These are phyloP conservation scores for Beauveria rudraprayagi DNA, from an alignment of 2,329 filamentous ascomycete genomes.

Conservation along the genomic window DNA sequence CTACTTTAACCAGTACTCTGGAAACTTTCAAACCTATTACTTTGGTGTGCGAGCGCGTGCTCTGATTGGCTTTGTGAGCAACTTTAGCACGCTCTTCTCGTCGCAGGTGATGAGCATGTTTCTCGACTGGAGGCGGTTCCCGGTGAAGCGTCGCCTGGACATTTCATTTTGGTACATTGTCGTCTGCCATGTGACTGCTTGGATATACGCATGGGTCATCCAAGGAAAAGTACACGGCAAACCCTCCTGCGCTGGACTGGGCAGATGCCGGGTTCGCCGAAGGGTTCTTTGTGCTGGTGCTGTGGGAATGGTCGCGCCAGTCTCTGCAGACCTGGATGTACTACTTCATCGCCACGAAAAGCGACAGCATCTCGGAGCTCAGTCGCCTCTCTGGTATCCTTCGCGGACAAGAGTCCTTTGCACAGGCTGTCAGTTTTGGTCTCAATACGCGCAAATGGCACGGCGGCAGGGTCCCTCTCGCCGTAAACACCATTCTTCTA, in stretches of 20 bases:
- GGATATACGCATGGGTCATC: conserved; percentile 45
- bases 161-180: conserved; percentile 38
- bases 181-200: conserved; percentile 36
- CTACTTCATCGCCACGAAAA: conserved; percentile 46
- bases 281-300: conserved; percentile 39
- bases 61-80: conserved; percentile 36
- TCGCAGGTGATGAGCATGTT: conserved; percentile 36
- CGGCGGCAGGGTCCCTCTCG: conserved; percentile 30
- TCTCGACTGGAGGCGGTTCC: conserved; percentile 32
- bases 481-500: conserved; percentile 30
- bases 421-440: conserved; percentile 31
- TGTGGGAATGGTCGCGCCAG: conserved; percentile 44
- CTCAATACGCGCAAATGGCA: conserved; percentile 31
- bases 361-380: conserved; percentile 47
- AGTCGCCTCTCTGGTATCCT: conserved; percentile 32
- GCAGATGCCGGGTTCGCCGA: conserved; percentile 34
- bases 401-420: conserved; percentile 33
- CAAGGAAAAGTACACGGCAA: conserved; percentile 42
- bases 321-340: conserved; percentile 49
- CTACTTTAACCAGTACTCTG: conserved; percentile 26
- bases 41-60: conserved; percentile 34
- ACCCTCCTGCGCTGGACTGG: conserved; percentile 33
- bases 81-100: conserved; percentile 29
- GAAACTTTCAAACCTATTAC: conserved; percentile 39
- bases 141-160: conserved; percentile 33